These are phyloP conservation scores for Trichophyton rubrum DNA, from an alignment of 2,329 filamentous ascomycete species.

Conservation along the genomic window DNA sequence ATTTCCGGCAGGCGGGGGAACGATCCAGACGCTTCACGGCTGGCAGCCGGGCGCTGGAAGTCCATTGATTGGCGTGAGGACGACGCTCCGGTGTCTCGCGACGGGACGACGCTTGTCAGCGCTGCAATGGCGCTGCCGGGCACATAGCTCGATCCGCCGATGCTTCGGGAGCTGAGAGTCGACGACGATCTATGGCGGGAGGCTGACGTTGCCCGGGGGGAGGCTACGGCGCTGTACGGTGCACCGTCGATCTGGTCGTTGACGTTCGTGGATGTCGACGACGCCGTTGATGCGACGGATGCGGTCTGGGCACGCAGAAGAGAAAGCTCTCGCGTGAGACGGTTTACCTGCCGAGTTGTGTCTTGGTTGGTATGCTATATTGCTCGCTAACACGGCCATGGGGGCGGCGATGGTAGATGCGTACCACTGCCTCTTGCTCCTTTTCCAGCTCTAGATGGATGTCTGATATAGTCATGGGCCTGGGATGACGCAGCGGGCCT, in stretches of 20 bases:
- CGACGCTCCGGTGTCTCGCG: conserved; percentile 26
- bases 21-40: conserved; percentile 33
- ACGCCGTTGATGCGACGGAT: conserved; percentile 49
- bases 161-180: conserved; percentile 38
- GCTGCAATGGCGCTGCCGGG: conserved; percentile 19
- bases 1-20: conserved; percentile 20
- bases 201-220: conserved; percentile 37
- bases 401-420: background rate
- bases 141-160: conserved; percentile 20
- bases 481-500: conserved; percentile 71
- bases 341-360: conserved; percentile 57
- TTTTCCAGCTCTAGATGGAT: conserved; percentile 83
- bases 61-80: conserved; percentile 21
- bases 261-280: conserved; percentile 42
- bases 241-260: conserved; percentile 38
- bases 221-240: conserved; percentile 31
- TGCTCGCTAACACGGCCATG: background rate
- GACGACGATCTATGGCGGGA: conserved; percentile 46
- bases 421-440: conserved; percentile 82
- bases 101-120: conserved; percentile 33
- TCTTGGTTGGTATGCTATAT: background rate
- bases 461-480: conserved; percentile 77
- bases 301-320: conserved; percentile 61
- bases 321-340: conserved; percentile 76
- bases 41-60: conserved; percentile 22